These are phyloP conservation scores for Triticum monococcum DNA, from an alignment of 176 grass and related monocot species.

Conservation along the genomic window DNA sequence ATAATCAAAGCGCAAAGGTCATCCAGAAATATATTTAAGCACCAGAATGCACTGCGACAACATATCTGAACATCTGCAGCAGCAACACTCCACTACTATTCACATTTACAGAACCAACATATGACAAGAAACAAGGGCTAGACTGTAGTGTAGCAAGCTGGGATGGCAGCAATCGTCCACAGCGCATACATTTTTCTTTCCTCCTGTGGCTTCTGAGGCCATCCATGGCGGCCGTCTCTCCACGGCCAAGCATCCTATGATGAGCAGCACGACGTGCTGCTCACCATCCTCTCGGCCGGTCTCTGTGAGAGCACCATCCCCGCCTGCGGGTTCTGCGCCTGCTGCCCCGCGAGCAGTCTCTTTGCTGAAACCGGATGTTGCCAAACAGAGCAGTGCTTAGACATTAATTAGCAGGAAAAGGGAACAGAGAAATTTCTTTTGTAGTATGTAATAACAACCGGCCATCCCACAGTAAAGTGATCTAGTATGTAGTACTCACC, in stretches of 20 bases:
- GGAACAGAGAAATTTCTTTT: neutral
- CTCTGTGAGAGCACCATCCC: slow-evolving; percentile 74
- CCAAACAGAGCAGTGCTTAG: neutral
- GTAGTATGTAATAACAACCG: too few species aligned
- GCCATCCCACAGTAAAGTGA: neutral
- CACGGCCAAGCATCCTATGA: slow-evolving; percentile 28
- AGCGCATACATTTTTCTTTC: neutral
- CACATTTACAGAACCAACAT: slow-evolving; percentile 62
- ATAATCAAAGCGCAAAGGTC: neutral
- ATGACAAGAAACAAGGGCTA: slow-evolving; percentile 40
- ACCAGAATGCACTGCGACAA: slow-evolving; percentile 13
- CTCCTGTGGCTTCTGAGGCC: neutral
- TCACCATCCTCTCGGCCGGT: slow-evolving; percentile 58
- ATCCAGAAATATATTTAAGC: slow-evolving; percentile 6
- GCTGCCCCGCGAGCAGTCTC: slow-evolving; percentile 65
- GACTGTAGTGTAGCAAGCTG: slow-evolving; percentile 20
- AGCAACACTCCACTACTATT: slow-evolving; percentile 48
- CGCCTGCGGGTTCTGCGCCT: slow-evolving; percentile 46
- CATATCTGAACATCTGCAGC: slow-evolving; percentile 14
- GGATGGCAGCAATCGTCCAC: slow-evolving; percentile 23
- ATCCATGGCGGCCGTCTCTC: neutral
- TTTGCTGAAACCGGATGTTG: slow-evolving; percentile 59
- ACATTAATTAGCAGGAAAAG: neutral
- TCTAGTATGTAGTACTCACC: slow-evolving; percentile 39
- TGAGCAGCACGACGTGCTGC: slow-evolving; percentile 79